phyloP scores from a whole-genome alignment of 169 alveolate genomes.

The Plasmodium knowlesi region DNA sequence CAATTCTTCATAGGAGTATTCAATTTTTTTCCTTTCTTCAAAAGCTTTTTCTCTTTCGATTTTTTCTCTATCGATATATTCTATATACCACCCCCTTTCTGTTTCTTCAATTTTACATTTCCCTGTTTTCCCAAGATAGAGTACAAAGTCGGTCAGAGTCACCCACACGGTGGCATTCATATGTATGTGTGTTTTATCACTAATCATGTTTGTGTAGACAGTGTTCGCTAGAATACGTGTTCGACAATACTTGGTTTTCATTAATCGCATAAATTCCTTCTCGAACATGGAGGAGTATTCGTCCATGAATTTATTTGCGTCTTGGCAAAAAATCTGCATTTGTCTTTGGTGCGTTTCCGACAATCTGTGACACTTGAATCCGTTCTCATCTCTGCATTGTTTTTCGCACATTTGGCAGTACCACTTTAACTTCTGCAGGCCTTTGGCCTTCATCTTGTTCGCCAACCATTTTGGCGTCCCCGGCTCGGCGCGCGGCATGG shows the following conservation, averaged over 20 bases:
- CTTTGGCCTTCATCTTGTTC: constrained; percentile 94
- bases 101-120: constrained; percentile 93
- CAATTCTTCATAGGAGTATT: constrained; percentile 61
- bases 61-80: constrained; percentile 91
- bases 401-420: constrained; percentile 97
- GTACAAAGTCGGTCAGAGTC: constrained; percentile 90
- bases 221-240: constrained; percentile 90
- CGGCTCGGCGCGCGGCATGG: constrained; percentile 91
- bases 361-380: constrained; percentile 94
- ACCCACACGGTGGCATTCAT: constrained; percentile 97
- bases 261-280: constrained; percentile 90
- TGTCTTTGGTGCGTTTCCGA: constrained; percentile 94
- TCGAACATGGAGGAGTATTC: constrained; percentile 93
- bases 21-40: constrained; percentile 67
- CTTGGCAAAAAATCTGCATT: constrained; percentile 93
- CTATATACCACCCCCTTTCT: constrained; percentile 94
- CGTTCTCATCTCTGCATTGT: constrained; percentile 96
- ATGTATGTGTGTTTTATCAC: constrained; percentile 94
- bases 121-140: constrained; percentile 92
- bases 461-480: constrained; percentile 96
- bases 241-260: constrained; percentile 89
- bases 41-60: constrained; percentile 77
- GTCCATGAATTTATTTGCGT: constrained; percentile 92
- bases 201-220: constrained; percentile 91
- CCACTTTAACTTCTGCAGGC: constrained; percentile 95